Base-by-base conservation (phyloP, 192 early-diverging fungal genomes). In the Pilaira anomala region DNA sequence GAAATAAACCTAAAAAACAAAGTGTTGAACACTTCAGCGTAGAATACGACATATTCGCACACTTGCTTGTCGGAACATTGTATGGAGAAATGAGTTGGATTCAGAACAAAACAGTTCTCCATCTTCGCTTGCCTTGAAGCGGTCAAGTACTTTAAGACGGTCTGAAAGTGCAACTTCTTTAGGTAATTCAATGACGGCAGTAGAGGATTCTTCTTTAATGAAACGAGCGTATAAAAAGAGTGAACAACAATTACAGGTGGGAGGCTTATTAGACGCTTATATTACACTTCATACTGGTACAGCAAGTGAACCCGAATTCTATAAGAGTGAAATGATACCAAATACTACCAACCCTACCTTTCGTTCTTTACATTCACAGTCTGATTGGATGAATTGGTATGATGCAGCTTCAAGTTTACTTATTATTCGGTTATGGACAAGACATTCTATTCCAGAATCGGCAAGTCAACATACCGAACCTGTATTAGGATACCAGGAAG, bases 231-330 rank as follows among this genome's bases (percentile, higher is more conserved):
- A 62, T 12, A 53, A 53, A 48, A 26, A 69, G 28, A 22, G 49
- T 45, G n/a, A n/a, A n/a, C 51, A 58, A 49, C 25, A 30, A 39
- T 25, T 30, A 24, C n/a, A 58, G 39, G 16, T 14, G 22, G 26
- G 36, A 19, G 64, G 67, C n/a, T 50, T 82, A 29, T 41, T 82
- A 46, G 76, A 82, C 28, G 66, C 68, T 0, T 77, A 73, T 53
- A 63, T 77, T 14, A 79, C 80, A 7, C 57, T 82, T 44, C 73
- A 77, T 54, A 48, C 73, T 3, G 50, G 64, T 3, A 42, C 11
- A 12, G n/a, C n/a, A n/a, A 64, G 73, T 54, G 70, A 66, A 13
- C 50, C 68, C 3, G 22, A 56, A 1, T 75, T 75, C 42, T 75
- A 70, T 30, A 63, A 59, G 16, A 66, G 49, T 60, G 68, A 68